A percentile compares a stretch with the other conserved stretches of the same genome.
phyloP scores from a whole-genome alignment of 768 basidiomycete species.

The Pluteus cervinus region DNA sequence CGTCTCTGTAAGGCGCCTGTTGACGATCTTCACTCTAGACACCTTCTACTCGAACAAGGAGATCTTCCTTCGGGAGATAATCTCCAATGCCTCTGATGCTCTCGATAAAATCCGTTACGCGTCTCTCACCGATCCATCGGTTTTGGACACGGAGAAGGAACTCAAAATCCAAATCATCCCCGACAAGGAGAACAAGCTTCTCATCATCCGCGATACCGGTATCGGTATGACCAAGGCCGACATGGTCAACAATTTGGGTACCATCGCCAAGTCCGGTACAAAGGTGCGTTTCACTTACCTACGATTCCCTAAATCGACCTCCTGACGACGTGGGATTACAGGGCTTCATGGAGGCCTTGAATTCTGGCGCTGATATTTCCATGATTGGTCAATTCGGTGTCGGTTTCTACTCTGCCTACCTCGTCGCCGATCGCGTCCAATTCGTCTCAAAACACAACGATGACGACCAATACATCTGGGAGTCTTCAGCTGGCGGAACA shows the following conservation, averaged over 20 bases:
- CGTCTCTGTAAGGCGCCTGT: conserved; percentile 1
- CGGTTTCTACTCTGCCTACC: conserved; percentile 99
- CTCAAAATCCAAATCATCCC: conserved; percentile 92
- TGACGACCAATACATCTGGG: conserved; percentile 99
- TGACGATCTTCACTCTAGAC: conserved; percentile 43
- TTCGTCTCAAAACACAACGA: conserved; percentile 99
- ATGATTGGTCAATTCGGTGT: conserved; percentile 99
- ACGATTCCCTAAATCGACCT: conserved; percentile 1
- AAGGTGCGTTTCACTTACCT: conserved; percentile 46
- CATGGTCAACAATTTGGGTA: conserved; percentile 98
- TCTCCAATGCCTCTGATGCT: conserved; percentile 97
- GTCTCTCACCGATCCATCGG: conserved; percentile 89
- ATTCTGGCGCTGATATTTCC: conserved; percentile 82
- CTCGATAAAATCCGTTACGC: conserved; percentile 99
- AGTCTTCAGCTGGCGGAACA: conserved; percentile 99
- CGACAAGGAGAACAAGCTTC: conserved; percentile 92
- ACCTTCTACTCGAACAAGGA: conserved; percentile 99
- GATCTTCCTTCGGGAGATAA: conserved; percentile 98
- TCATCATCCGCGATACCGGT: conserved; percentile 92
- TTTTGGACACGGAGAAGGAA: conserved; percentile 87
- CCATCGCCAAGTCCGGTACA: conserved; percentile 91
- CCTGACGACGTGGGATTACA: conserved; percentile 27
- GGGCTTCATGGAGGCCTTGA: conserved; percentile 99
- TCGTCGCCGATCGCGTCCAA: conserved; percentile 97
- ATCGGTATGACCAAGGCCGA: conserved; percentile 99